Base-by-base conservation (phyloP, 208 protist species). In the Acanthamoeba healyi region DNA sequence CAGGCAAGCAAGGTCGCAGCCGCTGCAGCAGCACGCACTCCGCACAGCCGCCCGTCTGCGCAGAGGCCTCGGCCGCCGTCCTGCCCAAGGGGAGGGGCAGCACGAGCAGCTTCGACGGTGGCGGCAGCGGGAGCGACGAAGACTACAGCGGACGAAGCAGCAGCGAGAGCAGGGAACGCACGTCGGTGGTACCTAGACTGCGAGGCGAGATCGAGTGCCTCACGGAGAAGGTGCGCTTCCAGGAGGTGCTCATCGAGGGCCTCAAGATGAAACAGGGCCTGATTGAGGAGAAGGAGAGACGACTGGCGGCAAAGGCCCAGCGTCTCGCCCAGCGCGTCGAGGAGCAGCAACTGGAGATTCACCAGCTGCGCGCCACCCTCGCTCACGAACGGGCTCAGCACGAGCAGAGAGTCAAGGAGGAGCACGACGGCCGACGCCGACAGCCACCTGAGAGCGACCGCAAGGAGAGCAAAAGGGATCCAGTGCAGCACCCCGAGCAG, bases 261-360 rank as follows among this genome's bases (percentile, higher is more conserved):
- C 67, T 44, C 26, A 38, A 17, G 29, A 77, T 36, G 17, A 77
- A 77, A 36, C 67, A 77, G 67, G 22, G 0, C 67, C 67, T 77
- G 26, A 14, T 77, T 1, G 36, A 77, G 29, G 67, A 77, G 67
- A 77, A 77, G 67, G 67, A 42, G 29, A 5, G 38, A 1, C 32
- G 36, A 6, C 38, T 77, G 17, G 3, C 1, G 12, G 15, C 67
- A 32, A 77, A 77, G 67, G 5, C 34, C 29, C 15, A 38, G 12
- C 10, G 17, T 14, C 38, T 77, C 67, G 38, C 36, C 38, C 67
- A n/a, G 6, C 29, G 67, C 29, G 29, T 77, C 7, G 67, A 77
- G 36, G 67, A 77, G 34, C 67, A 77, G 38, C 36, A 77, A 36
- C 9, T 44, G 67, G 67, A 77, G 67, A 77, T 77, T 12, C 34